Evolutionary conservation across 495 filamentous ascomycete species (phyloP).

Genomic region (Penicillium psychrofluorescens): DNA sequence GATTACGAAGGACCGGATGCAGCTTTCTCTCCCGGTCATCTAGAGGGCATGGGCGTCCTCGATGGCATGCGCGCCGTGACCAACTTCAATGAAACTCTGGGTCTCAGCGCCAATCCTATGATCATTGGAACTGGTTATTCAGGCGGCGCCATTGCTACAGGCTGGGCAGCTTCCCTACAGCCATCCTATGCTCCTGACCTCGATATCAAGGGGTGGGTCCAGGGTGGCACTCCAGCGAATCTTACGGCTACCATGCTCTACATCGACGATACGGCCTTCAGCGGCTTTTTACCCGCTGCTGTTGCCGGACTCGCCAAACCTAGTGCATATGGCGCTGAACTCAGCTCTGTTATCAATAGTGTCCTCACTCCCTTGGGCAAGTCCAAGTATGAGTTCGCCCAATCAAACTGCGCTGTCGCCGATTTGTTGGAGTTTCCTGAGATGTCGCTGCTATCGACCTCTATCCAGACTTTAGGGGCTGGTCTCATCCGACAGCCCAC

Average conservation of each 20-base stretch:
- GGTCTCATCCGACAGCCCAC: conserved; percentile 16
- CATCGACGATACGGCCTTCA: conserved; percentile 19
- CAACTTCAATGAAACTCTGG: conserved; percentile 14
- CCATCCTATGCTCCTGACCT: conserved; percentile 47
- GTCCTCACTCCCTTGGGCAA: conserved; percentile 16
- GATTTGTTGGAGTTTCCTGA: conserved; percentile 15
- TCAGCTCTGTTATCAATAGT: conserved; percentile 15
- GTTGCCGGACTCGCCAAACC: conserved; percentile 19
- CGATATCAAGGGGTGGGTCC: conserved; percentile 37
- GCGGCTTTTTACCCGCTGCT: conserved; percentile 23
- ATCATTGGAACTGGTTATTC: conserved; percentile 42
- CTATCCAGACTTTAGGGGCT: conserved; percentile 17
- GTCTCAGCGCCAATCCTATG: conserved; percentile 15
- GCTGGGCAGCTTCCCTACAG: conserved; percentile 47
- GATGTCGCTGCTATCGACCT: conserved; percentile 15
- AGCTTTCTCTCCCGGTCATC: conserved; percentile 20
- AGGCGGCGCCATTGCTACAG: conserved; percentile 48
- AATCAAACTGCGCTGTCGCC: conserved; percentile 11
- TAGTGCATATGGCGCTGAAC: conserved; percentile 22
- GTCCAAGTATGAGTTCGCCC: conserved; percentile 6
- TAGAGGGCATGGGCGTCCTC: conserved; percentile 27
- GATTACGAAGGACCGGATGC: conserved; percentile 30
- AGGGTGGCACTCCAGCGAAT: conserved; percentile 40
- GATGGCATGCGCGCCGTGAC: conserved; percentile 28
- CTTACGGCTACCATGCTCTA: conserved; percentile 22